Base-by-base conservation (phyloP, 202 grass and related monocot species). In the Saccharum hybrid region DNA sequence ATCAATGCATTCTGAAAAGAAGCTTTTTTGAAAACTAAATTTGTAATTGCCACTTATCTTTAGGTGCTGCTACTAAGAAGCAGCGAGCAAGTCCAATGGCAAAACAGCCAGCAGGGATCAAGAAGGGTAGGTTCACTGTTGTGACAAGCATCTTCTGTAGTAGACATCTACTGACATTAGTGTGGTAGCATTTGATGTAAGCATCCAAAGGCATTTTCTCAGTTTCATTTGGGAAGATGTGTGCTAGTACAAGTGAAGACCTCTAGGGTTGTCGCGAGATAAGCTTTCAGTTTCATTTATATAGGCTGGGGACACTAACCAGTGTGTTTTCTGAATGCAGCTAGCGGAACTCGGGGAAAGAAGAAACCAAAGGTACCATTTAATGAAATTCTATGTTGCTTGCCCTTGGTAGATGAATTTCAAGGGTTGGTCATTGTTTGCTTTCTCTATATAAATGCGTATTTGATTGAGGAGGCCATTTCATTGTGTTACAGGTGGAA, bases 81-180 rank as follows among this genome's bases (percentile, higher is more conserved):
- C 89, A 49, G 64, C 48, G 61, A 40, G 75, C 68, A 76, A 78
- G 22, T 75, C 60, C 73, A 71, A 88, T 78, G 82, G 76, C 80
- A 71, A 85, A 66, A 70, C 37, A 71, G 16, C n/a, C 87, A 87
- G 68, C 61, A 54, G 74, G 74, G 75, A 90, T 85, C 83, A 97
- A 81, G 74, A 90, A 80, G 78, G 85, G 96, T 98, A 86, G 75
- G 22, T 71, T 46, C 76, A 82, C 34, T 88, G 8, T 84, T 91
- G 60, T 69, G 43, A 59, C 21, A 81, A 63, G 39, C 48, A 23
- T 68, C 31, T 66, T 79, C 10, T 11, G 2, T 51, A 39, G 63
- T 33, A 18, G 57, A 60, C 14, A 63, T 66, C 22, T 84, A 26
- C 5, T 40, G 59, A 42, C 45, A 54, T 80, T 64, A 64, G 56